Conservation (phyloP, 2,329 filamentous ascomycete species). For the Rhynchosporium secalis region DNA sequence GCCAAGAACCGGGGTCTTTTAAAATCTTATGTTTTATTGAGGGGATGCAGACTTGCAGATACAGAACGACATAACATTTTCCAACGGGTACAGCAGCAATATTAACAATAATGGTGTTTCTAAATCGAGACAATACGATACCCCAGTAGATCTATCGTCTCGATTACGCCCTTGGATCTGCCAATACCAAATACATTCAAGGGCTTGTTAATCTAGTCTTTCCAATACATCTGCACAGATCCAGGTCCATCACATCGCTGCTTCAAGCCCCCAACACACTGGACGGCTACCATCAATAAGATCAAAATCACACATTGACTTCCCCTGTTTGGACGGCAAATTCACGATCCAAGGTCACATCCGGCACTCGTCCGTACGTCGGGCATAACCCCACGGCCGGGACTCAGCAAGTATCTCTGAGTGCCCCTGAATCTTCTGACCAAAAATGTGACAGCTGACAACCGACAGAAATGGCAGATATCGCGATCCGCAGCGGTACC, state of each 20-base stretch:
- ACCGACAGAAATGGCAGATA: neutral
- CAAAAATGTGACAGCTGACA: neutral
- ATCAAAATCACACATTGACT: neutral
- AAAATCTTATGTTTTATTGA: too few species aligned
- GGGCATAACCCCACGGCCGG: neutral
- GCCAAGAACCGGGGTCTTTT: too few species aligned
- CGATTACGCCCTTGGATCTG: neutral
- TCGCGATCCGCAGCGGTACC: too few species aligned
- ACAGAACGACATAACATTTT: too few species aligned
- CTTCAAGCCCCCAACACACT: neutral
- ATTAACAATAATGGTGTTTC: too few species aligned
- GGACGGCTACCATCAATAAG: neutral
- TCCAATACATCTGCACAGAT: neutral
- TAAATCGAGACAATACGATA: neutral
- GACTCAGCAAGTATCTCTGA: neutral
- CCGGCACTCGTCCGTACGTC: neutral
- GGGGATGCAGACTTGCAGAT: too few species aligned
- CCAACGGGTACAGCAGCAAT: too few species aligned
- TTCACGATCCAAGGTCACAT: too few species aligned
- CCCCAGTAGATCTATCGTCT: too few species aligned
- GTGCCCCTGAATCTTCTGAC: neutral
- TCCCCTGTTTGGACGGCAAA: too few species aligned
- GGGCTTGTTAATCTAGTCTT: neutral
- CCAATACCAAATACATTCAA: neutral
- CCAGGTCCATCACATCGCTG: constrained; percentile 1